Evolutionary conservation across 139 green algal genomes (phyloP), one percentile per base, ranked within the genome.

Genomic region (Micractinium sp.): DNA sequence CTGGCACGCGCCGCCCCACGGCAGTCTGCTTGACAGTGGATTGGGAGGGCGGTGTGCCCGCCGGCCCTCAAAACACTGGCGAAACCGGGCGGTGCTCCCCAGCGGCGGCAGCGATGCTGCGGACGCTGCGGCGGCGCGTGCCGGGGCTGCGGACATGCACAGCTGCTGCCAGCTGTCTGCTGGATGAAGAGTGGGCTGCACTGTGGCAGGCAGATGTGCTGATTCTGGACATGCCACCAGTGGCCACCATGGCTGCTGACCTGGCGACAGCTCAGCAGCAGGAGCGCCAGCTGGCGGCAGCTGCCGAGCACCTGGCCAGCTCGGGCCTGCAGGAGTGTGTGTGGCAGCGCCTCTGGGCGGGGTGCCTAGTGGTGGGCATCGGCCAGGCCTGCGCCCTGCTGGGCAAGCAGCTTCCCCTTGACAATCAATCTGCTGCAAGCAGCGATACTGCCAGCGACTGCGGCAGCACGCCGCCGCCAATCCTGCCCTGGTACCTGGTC

Each of bases 401-500:
- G 67, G 87, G 87, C 63, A n/a, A 80, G 19, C n/a, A 76, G 63
- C 38, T 14, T 7, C 23, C 69, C 31, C 14, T n/a, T 16, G 3
- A 47, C 31, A 4, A 53, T 9, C 47, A 56, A 56, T 56, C 47
- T 56, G 47, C 47, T 56, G 47, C 47, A 56, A 56, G 47, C 47
- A 9, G 47, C 47, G 47, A 9, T 9, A 9, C 7, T 9, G 33
- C 27, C 31, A 27, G n/a, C 2, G 31, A 33, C 71, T 20, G 5
- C 38, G 12, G 18, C 39, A 60, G 63, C 47, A 27, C 0, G 41
- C 38, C 83, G 31, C 71, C 85, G 20, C 69, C 69, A 0, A 47
- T 93, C 5, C 82, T 93, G 83, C 90, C 90, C 1, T 90, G 87
- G 90, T 93, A 91, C 71, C 19, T 39, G 7, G 15, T 91, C 14